Evolutionary conservation across 805 yeast species (phyloP), one percentile per base, ranked within the genome.

Genomic region (Ogataea pilisensis): DNA sequence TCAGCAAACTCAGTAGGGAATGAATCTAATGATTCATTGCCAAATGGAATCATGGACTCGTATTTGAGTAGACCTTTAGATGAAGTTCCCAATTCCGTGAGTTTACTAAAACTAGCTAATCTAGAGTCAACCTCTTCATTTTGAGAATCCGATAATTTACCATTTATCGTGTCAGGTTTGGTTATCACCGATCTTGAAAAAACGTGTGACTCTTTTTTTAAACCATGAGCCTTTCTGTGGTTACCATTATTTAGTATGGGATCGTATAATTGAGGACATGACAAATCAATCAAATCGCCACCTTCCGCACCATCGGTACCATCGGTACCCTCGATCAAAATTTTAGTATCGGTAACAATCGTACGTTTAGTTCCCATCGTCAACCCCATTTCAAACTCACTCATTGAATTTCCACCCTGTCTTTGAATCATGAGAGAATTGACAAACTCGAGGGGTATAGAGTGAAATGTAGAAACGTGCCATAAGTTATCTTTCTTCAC

Each of bases 381-480:
- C 20, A 80, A 50, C 0, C 72, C 62, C 36, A 64, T 58, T 28
- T 64, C 69, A 4, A 83, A 53, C 3, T 63, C 63, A 16, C 61
- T 58, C 76, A 82, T 75, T 4, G 64, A 53, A 0, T 57, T 49
- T 9, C 62, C 54, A 12, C 46, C 41, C 0, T 52, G 43, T 9
- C 65, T 54, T 36, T 73, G 70, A 37, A 72, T 51, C n/a, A 66
- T 62, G 21, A 74, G 43, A 1, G 68, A 41, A 45, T 69, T 68
- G 22, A 68, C 54, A 26, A 76, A 49, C 49, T 78, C 86, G 58
- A 72, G 66, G 22, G 64, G 61, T 24, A 72, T 44, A 35, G 65
- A 44, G 42, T 69, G 64, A 31, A 67, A 44, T 8, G 69, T 59
- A 0, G 70, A 58, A 5, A 57, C 46, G 26, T 72, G 67, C 84